Base-by-base conservation (phyloP, 192 early-diverging fungal genomes). In the Coemansia sp. region DNA sequence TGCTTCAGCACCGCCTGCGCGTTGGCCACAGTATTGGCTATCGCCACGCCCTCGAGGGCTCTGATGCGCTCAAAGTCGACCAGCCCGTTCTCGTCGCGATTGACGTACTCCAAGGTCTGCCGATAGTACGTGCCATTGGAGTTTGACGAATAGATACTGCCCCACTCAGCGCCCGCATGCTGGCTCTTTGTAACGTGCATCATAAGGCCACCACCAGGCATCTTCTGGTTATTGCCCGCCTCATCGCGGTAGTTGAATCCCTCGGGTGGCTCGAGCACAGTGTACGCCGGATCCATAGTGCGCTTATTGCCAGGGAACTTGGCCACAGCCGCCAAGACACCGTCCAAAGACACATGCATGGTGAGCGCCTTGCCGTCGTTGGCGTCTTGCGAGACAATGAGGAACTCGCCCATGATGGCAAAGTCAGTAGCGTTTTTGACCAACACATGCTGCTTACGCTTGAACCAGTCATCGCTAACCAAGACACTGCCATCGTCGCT, bases 61-160 rank as follows among this genome's bases (percentile, higher is more conserved):
- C 90, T 88, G 52, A 82, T 89, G 59, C 91, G 93, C 70, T 95
- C 94, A 84, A 94, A 95, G 71, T 99, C 96, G 1, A 97, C 95
- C 47, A 88, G 83, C n/a, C 91, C 91, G 18, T 50, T 53, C 21
- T 85, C 82, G 36, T 87, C 87, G 62, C 93, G 85, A 71, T 95
- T 94, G 14, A 92, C 89, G 36, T 89, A 68, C 43, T 86, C 82
- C 26, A 93, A 84, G 0, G 91, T 86, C 10, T 79, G 67, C 9
- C 87, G 87, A 73, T 88, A 98, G 64, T 86, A 94, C 0, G 88
- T 90, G 55, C 95, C 96, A 57, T 97, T 91, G 8, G 89, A 90
- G 76, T 95, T 93, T 57, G 95, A 97, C 20, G 88, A 88, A 71
- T 95, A 94, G n/a, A 99, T 79, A 9, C 81, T 89, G 33, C 97